Percentiles rank a stretch among this genome's conserved stretches.
phyloP scores from a whole-genome alignment of 495 filamentous ascomycete genomes.

The Podospora comata region DNA sequence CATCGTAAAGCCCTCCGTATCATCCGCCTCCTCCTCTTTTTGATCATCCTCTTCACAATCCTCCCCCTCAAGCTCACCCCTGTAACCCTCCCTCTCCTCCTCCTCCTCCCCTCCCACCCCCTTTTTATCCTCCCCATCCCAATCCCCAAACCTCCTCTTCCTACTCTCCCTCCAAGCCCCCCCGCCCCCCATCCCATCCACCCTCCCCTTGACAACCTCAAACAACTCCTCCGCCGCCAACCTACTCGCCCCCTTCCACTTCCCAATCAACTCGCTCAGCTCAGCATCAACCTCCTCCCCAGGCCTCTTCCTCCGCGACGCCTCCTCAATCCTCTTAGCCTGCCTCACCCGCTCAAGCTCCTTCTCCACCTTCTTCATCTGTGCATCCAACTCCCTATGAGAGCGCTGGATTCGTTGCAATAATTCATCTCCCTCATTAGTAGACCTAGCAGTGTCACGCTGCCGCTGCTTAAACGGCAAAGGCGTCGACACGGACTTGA shows the following conservation, averaged over 20 bases:
- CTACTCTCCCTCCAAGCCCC: slow-evolving; percentile 28
- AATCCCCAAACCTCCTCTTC: slow-evolving; percentile 13
- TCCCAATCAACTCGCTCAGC: slow-evolving; percentile 21
- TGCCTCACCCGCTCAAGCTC: slow-evolving; percentile 23
- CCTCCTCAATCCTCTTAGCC: slow-evolving; percentile 23
- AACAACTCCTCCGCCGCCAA: slow-evolving; percentile 34
- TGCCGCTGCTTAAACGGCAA: not conserved
- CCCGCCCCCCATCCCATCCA: slow-evolving; percentile 30
- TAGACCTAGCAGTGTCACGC: not conserved
- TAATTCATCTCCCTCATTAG: slow-evolving; percentile 1
- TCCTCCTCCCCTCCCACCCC: slow-evolving; percentile 7
- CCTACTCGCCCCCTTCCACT: slow-evolving; percentile 28
- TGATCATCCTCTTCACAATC: slow-evolving; percentile 1
- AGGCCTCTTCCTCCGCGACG: slow-evolving; percentile 5
- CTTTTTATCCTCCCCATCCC: slow-evolving; percentile 3
- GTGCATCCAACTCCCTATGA: slow-evolving; percentile 10
- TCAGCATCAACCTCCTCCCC: slow-evolving; percentile 21
- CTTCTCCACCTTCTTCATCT: slow-evolving; percentile 13
- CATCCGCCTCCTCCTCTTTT: slow-evolving; percentile 20
- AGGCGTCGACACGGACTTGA: not conserved
- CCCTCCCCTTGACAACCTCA: slow-evolving; percentile 27
- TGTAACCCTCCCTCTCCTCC: slow-evolving; percentile 1
- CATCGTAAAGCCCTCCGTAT: slow-evolving; percentile 32
- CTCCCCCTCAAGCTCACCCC: slow-evolving; percentile 1
- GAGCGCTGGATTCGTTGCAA: slow-evolving; percentile 10